A percentile compares a stretch with the other conserved stretches of the same genome.
Evolutionary conservation across 2,329 filamentous ascomycete genomes (phyloP).

Genomic region (Lachnellula suecica): DNA sequence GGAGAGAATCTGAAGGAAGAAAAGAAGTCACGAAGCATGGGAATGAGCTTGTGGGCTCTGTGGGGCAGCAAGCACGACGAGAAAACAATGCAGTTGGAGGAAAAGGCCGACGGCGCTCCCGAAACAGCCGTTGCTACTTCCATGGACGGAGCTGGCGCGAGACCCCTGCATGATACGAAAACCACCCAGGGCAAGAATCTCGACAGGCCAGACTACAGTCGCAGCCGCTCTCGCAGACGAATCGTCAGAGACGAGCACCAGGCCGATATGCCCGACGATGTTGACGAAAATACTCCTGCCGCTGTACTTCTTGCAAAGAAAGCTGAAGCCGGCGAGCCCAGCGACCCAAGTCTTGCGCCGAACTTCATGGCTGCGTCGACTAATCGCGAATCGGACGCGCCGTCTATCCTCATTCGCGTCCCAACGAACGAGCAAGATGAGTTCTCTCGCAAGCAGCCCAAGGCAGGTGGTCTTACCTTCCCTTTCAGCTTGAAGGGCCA

Average conservation of each 20-base stretch:
- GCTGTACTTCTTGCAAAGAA: slow-evolving; percentile 43
- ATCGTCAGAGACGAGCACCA: slow-evolving; percentile 53
- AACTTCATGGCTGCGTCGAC: slow-evolving; percentile 13
- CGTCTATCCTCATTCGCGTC: slow-evolving; percentile 17
- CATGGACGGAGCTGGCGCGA: slow-evolving; percentile 44
- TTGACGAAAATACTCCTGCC: slow-evolving; percentile 43
- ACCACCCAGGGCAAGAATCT: slow-evolving; percentile 13
- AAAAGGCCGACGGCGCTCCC: slow-evolving; percentile 45
- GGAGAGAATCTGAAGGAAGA: slow-evolving; percentile 48
- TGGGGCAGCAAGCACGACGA: slow-evolving; percentile 92
- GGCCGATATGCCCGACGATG: slow-evolving; percentile 34
- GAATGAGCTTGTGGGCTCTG: slow-evolving; percentile 78
- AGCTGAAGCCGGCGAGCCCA: slow-evolving; percentile 34
- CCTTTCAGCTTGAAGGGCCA: slow-evolving; percentile 69
- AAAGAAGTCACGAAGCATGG: slow-evolving; percentile 65
- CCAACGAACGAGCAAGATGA: slow-evolving; percentile 38
- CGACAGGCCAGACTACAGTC: slow-evolving; percentile 22
- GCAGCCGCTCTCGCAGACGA: slow-evolving; percentile 44
- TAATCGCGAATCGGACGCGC: not conserved
- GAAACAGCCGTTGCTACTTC: slow-evolving; percentile 34
- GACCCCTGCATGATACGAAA: slow-evolving; percentile 21
- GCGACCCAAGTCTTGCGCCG: slow-evolving; percentile 14
- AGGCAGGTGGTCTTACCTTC: slow-evolving; percentile 67
- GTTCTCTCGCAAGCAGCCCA: slow-evolving; percentile 60
- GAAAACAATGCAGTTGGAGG: slow-evolving; percentile 61